phyloP scores from a whole-genome alignment of 768 basidiomycete species.

The Calocybe cyanea region DNA sequence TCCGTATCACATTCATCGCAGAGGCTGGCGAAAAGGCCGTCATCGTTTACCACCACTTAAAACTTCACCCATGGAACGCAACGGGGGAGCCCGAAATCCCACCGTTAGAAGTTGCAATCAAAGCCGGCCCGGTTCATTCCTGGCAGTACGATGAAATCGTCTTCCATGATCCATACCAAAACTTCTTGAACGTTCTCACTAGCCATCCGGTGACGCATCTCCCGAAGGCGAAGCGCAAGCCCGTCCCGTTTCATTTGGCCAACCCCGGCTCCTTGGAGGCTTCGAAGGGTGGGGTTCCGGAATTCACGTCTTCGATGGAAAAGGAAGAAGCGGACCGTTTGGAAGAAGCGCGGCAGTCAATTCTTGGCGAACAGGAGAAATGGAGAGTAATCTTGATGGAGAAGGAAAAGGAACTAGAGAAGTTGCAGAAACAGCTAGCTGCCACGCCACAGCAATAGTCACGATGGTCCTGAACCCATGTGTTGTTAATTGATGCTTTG shows the following conservation, averaged over 20 bases:
- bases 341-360: constrained; percentile 67
- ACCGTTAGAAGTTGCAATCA: constrained; percentile 61
- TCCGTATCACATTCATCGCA: constrained; percentile 82
- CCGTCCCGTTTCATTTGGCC: constrained; percentile 72
- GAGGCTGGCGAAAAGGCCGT: constrained; percentile 93
- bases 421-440: constrained; percentile 57
- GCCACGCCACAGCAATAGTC: constrained; percentile 10
- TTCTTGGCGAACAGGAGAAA: constrained; percentile 74
- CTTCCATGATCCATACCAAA: constrained; percentile 88
- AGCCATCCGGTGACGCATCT: constrained; percentile 82
- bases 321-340: constrained; percentile 79
- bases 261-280: constrained; percentile 61
- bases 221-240: constrained; percentile 55
- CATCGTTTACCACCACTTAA: constrained; percentile 87
- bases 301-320: constrained; percentile 85
- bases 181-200: constrained; percentile 79
- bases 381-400: constrained; percentile 67
- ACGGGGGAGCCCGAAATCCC: constrained; percentile 64
- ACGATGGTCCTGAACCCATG: background rate
- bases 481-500: no score
- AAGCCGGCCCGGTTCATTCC: constrained; percentile 79
- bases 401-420: constrained; percentile 78
- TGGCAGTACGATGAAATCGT: constrained; percentile 99
- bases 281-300: constrained; percentile 67
- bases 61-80: constrained; percentile 85